A percentile compares a stretch with the other conserved stretches of the same genome.
Conservation (phyloP, 257 asterid species). For the Galeopsis tetrahit region DNA sequence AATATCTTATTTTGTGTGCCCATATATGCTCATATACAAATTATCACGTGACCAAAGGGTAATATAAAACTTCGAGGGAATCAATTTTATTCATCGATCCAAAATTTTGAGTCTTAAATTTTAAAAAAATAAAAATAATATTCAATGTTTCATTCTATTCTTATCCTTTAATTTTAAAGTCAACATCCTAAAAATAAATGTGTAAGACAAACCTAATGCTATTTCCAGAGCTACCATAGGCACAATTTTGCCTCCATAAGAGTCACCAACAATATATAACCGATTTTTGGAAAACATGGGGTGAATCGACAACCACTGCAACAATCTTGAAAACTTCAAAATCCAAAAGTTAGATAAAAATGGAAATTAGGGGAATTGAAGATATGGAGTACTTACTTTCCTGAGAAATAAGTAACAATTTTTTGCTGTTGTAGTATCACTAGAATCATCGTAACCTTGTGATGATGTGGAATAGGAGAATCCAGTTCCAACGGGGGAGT, state of each 20-base stretch:
- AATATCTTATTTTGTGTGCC: too few species aligned
- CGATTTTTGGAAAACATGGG: slow-evolving; percentile 46
- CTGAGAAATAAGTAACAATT: slow-evolving; percentile 38
- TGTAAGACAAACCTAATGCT: slow-evolving; percentile 39
- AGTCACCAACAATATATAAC: slow-evolving; percentile 55
- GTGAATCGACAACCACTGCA: slow-evolving; percentile 63
- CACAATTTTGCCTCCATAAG: slow-evolving; percentile 54
- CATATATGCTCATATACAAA: too few species aligned
- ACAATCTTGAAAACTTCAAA: neutral
- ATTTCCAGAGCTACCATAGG: slow-evolving; percentile 52
- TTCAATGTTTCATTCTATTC: too few species aligned
- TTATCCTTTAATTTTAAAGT: too few species aligned
- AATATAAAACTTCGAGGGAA: too few species aligned
- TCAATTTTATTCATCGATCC: too few species aligned
- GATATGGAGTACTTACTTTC: slow-evolving; percentile 36
- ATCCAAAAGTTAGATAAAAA: neutral
- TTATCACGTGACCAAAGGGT: too few species aligned
- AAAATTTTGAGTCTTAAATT: too few species aligned
- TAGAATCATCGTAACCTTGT: slow-evolving; percentile 22
- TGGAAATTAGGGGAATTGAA: too few species aligned
- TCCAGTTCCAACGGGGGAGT: slow-evolving; percentile 54
- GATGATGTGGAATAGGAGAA: slow-evolving; percentile 47
- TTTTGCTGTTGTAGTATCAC: slow-evolving; percentile 37
- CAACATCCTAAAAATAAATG: too few species aligned
- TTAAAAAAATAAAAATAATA: too few species aligned